Conservation (phyloP, 2,329 filamentous ascomycete genomes). For the Pseudogymnoascus sp. region DNA sequence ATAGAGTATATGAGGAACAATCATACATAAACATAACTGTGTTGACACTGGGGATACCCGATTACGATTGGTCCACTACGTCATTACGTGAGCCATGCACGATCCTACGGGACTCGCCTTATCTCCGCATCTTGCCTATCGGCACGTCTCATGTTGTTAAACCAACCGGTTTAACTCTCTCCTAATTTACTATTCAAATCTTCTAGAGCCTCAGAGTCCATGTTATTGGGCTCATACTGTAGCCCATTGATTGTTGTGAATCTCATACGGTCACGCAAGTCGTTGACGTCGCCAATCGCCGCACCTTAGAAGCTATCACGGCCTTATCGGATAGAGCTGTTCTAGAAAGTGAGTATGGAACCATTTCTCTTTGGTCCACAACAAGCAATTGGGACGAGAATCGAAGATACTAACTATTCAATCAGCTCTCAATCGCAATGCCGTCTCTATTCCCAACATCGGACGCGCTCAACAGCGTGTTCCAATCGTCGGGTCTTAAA, state of each 20-base stretch:
- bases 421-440: conserved; percentile 38
- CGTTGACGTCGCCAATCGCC: not conserved
- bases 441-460: conserved; percentile 49
- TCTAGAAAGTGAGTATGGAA: not conserved
- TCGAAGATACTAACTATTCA: conserved; percentile 2
- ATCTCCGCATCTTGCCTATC: not conserved
- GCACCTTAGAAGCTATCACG: not conserved
- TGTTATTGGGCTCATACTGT: not conserved
- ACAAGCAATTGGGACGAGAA: not conserved
- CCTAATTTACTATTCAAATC: not conserved
- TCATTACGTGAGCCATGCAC: not conserved
- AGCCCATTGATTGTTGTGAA: not conserved
- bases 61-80: not conserved
- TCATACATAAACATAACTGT: not conserved
- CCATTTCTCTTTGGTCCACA: not conserved
- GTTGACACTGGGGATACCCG: not conserved
- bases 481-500: conserved; percentile 41
- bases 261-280: not conserved
- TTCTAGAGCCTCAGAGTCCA: not conserved
- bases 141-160: not conserved
- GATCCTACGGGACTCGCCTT: not conserved
- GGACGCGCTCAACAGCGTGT: conserved; percentile 47
- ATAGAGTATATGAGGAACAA: not conserved
- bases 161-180: not conserved
- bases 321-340: not conserved